Evolutionary conservation across 1,284 basidiomycete genomes (phyloP).

Genomic region (Ganoderma lingzhi): DNA sequence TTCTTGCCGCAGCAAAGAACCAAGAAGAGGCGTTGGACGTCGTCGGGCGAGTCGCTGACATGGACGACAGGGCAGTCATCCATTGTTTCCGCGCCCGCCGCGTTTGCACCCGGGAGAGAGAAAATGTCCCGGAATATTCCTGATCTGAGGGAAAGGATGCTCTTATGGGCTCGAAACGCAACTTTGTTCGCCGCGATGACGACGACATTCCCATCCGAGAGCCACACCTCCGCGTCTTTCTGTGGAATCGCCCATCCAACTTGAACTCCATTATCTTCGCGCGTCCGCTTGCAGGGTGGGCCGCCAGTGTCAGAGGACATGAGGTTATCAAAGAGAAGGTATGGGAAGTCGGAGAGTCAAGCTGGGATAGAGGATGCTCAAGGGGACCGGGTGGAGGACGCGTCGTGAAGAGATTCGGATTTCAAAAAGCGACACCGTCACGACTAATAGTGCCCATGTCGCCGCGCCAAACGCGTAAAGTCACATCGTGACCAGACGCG

Average conservation of each 20-base stretch:
- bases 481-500: too few species aligned
- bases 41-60: background rate
- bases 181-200: slow-evolving; percentile 9
- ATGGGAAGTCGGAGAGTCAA: too few species aligned
- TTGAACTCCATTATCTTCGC: background rate
- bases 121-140: background rate
- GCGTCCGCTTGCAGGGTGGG: background rate
- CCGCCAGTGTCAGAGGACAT: background rate
- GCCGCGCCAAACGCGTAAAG: too few species aligned
- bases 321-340: too few species aligned
- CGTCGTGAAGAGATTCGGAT: too few species aligned
- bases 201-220: slow-evolving; percentile 32
- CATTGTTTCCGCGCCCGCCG: background rate
- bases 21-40: slow-evolving; percentile 1
- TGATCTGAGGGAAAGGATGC: background rate
- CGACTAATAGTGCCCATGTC: too few species aligned
- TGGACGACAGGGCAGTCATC: background rate
- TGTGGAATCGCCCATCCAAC: too few species aligned
- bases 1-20: slow-evolving; percentile 5
- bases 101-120: background rate
- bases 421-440: too few species aligned
- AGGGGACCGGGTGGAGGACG: too few species aligned
- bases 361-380: too few species aligned
- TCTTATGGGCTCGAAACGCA: slow-evolving; percentile 2
- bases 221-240: slow-evolving; percentile 22